These are phyloP conservation scores for Gossypium davidsonii DNA, from an alignment of 441 rosid species.

Conservation along the genomic window DNA sequence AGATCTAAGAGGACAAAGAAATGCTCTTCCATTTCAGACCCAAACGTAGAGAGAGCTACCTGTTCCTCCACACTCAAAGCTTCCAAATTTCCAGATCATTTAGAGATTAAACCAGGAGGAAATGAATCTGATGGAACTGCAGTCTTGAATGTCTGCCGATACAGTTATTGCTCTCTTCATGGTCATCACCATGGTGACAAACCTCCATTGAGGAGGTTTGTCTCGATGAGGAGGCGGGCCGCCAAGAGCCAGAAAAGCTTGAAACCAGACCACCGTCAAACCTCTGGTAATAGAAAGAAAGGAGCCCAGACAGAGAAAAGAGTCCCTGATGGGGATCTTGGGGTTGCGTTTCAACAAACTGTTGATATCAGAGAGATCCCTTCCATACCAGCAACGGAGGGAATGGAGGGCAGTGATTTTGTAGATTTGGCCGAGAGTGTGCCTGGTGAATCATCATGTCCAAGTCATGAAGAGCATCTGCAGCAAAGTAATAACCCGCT, in stretches of 20 bases:
- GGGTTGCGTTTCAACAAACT: slow-evolving; percentile 20
- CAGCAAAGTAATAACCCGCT: neutral
- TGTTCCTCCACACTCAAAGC: slow-evolving; percentile 79
- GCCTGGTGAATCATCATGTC: slow-evolving; percentile 7
- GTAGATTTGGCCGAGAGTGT: neutral
- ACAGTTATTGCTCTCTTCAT: slow-evolving; percentile 83
- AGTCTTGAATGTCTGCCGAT: slow-evolving; percentile 43
- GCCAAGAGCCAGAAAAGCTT: slow-evolving; percentile 44
- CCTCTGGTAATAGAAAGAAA: slow-evolving; percentile 35
- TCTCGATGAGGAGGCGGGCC: slow-evolving; percentile 52
- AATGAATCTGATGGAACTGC: slow-evolving; percentile 28
- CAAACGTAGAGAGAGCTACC: slow-evolving; percentile 46
- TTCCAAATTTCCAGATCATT: slow-evolving; percentile 40
- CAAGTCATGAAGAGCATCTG: neutral
- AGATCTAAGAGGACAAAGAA: slow-evolving; percentile 31
- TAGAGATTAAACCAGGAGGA: slow-evolving; percentile 30
- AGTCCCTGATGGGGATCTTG: slow-evolving; percentile 19
- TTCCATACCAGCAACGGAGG: neutral
- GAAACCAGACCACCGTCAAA: slow-evolving; percentile 29
- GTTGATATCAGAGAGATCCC: slow-evolving; percentile 3
- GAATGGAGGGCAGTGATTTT: slow-evolving; percentile 3
- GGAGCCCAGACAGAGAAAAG: slow-evolving; percentile 20
- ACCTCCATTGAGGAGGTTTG: slow-evolving; percentile 55
- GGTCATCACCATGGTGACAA: slow-evolving; percentile 45
- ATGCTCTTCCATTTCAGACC: slow-evolving; percentile 12